Conservation (phyloP, 2,329 filamentous ascomycete species). For the Cercospora sp. region DNA sequence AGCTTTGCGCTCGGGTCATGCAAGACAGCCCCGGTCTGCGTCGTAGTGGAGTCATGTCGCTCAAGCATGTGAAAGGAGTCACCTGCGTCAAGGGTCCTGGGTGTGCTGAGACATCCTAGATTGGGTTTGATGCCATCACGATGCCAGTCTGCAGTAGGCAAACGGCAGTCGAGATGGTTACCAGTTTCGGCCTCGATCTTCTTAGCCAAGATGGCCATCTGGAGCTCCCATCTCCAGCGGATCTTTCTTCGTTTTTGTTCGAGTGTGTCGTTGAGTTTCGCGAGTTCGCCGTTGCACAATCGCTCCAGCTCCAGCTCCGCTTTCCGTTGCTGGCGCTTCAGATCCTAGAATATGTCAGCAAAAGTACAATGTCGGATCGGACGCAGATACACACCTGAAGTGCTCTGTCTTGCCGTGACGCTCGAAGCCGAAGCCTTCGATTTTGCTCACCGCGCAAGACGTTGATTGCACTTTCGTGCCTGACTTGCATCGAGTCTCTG, state of each 20-base stretch:
- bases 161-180: constrained; percentile 4
- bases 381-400: constrained; percentile 22
- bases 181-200: constrained; percentile 29
- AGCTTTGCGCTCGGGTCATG: constrained; percentile 11
- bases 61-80: background rate
- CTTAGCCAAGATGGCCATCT: constrained; percentile 43
- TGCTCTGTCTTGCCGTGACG: constrained; percentile 45
- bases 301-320: constrained; percentile 41
- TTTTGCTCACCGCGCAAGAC: constrained; percentile 50
- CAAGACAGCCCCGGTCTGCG: background rate
- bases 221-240: constrained; percentile 43
- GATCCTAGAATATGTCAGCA: constrained; percentile 25
- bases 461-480: constrained; percentile 50
- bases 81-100: background rate
- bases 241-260: constrained; percentile 39
- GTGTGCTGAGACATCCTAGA: constrained; percentile 2
- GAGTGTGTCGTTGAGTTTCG: constrained; percentile 32
- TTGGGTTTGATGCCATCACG: background rate
- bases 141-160: constrained; percentile 25
- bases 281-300: constrained; percentile 28
- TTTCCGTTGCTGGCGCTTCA: constrained; percentile 39
- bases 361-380: background rate
- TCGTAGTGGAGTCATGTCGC: constrained; percentile 14
- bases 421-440: constrained; percentile 40
- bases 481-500: constrained; percentile 44